These are phyloP conservation scores for Phaeotremella skinneri DNA, from an alignment of 768 basidiomycete genomes.

Conservation along the genomic window DNA sequence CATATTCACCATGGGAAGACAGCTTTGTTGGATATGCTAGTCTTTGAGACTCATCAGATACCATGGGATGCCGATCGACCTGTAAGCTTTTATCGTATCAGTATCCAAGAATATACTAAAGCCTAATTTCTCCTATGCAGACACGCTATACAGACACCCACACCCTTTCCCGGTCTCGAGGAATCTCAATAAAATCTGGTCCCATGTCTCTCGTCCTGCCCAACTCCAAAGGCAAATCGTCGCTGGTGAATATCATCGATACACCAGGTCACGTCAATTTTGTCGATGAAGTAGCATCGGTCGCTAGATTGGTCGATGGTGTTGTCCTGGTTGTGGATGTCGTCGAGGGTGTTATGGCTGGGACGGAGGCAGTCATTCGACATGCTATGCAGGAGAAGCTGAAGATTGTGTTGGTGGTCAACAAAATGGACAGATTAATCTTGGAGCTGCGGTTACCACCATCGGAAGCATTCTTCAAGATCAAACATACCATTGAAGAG, in stretches of 20 bases:
- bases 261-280: slow-evolving; percentile 99
- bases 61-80: slow-evolving; percentile 87
- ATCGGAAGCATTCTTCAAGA: slow-evolving; percentile 95
- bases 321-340: slow-evolving; percentile 92
- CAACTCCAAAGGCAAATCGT: slow-evolving; percentile 84
- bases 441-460: slow-evolving; percentile 95
- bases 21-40: slow-evolving; percentile 92
- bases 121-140: slow-evolving; percentile 56
- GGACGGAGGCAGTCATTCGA: slow-evolving; percentile 80
- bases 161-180: slow-evolving; percentile 77
- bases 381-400: slow-evolving; percentile 85
- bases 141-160: slow-evolving; percentile 96
- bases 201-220: slow-evolving; percentile 90
- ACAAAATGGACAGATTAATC: slow-evolving; percentile 97
- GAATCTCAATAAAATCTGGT: slow-evolving; percentile 92
- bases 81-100: slow-evolving; percentile 56
- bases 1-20: slow-evolving; percentile 99
- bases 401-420: slow-evolving; percentile 87
- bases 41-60: slow-evolving; percentile 93
- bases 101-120: background rate
- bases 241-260: slow-evolving; percentile 89
- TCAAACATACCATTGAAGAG: slow-evolving; percentile 98
- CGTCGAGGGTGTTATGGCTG: slow-evolving; percentile 98
- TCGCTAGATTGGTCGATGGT: slow-evolving; percentile 84
- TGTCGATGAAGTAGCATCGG: slow-evolving; percentile 90